Conservation (phyloP, 345 rosid genomes). For the Aethionema arabicum region DNA sequence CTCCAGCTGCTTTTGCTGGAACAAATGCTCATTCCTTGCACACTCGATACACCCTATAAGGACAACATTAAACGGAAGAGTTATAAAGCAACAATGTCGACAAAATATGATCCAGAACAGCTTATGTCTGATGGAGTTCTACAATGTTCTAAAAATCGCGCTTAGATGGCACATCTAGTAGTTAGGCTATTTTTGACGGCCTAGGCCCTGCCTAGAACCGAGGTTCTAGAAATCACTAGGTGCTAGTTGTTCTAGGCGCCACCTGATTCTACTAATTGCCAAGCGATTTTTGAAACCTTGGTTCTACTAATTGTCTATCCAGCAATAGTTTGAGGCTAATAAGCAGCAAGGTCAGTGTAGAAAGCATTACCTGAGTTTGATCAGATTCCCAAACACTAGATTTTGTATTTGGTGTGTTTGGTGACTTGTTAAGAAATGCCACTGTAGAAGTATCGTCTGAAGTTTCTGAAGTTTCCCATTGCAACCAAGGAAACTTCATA, state of each 20-base stretch:
- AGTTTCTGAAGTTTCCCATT: constrained; percentile 84
- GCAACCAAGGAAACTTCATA: constrained; percentile 83
- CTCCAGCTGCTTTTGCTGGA: constrained; percentile 85
- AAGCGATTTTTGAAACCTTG: too few species aligned
- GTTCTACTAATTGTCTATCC: neutral
- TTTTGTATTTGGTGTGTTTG: constrained; percentile 38
- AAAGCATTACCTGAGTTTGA: constrained; percentile 34
- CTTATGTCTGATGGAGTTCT: too few species aligned
- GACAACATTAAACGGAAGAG: constrained; percentile 1
- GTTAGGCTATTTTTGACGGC: too few species aligned
- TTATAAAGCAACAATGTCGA: neutral
- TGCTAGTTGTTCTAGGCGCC: too few species aligned
- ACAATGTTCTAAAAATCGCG: too few species aligned
- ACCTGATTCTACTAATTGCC: too few species aligned
- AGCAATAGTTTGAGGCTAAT: neutral
- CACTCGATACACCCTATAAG: constrained; percentile 45
- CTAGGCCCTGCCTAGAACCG: too few species aligned
- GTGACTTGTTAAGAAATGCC: constrained; percentile 40
- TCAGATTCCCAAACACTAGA: constrained; percentile 35
- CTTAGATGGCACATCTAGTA: too few species aligned
- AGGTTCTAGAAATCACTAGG: too few species aligned
- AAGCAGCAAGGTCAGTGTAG: neutral
- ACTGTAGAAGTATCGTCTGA: constrained; percentile 54
- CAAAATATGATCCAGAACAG: too few species aligned
- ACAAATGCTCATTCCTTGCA: constrained; percentile 41